Conservation (phyloP, 225 moss, liverwort and hornwort genomes). For the Straminergon stramineum region DNA sequence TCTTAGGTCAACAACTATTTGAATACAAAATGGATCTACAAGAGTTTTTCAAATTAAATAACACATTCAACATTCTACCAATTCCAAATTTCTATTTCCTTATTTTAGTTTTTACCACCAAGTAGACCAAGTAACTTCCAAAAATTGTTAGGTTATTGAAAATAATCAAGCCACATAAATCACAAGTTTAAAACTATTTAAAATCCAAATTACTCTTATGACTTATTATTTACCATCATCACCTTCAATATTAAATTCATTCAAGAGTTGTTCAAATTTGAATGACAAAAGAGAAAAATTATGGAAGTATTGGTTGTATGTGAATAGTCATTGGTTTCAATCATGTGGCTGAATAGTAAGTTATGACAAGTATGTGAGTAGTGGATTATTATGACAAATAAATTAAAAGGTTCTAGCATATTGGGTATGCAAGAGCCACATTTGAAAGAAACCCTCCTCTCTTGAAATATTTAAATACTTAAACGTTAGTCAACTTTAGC, state of each 20-base stretch:
- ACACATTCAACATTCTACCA: neutral
- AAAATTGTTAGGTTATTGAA: neutral
- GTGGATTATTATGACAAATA: neutral
- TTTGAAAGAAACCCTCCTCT: neutral
- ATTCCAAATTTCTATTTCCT: neutral
- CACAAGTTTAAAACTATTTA: too few relatives aligned
- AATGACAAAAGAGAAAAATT: too few relatives aligned
- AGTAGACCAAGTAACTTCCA: neutral
- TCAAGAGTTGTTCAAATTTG: too few relatives aligned
- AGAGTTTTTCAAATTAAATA: neutral
- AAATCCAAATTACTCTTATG: too few relatives aligned
- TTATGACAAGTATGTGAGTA: neutral
- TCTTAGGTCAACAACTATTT: accelerated
- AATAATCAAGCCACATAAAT: too few relatives aligned
- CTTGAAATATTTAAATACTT: neutral
- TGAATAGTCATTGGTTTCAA: neutral
- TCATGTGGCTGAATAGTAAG: neutral
- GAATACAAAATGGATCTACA: neutral
- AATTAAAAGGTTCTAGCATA: neutral
- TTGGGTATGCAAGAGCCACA: neutral
- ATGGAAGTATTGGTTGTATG: neutral
- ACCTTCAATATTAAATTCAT: too few relatives aligned
- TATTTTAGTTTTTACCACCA: neutral
- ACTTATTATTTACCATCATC: too few relatives aligned
- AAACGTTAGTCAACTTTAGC: neutral